These are phyloP conservation scores for Pyrrhoderma noxium DNA, from an alignment of 1,284 basidiomycete genomes.

Conservation along the genomic window DNA sequence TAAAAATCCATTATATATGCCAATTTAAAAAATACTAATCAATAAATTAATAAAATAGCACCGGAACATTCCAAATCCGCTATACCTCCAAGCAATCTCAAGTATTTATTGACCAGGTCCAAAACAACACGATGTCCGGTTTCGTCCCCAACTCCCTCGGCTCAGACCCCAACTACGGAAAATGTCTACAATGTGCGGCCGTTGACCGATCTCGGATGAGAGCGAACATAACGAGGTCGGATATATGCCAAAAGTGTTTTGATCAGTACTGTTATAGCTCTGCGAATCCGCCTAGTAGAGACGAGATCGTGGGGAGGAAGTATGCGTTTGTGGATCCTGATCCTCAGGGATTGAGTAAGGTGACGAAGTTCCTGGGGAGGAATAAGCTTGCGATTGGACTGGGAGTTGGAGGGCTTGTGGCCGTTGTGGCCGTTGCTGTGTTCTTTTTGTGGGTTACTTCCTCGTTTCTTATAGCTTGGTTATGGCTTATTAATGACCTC, in stretches of 20 bases:
- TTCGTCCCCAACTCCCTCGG: slow-evolving; percentile 44
- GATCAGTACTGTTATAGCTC: slow-evolving; percentile 50
- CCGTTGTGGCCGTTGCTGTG: slow-evolving; percentile 30
- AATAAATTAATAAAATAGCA: slow-evolving; percentile 36
- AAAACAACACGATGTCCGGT: slow-evolving; percentile 43
- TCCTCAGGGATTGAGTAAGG: slow-evolving; percentile 34
- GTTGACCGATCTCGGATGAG: slow-evolving; percentile 46
- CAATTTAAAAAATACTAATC: too few relatives aligned
- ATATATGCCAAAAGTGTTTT: slow-evolving; percentile 42
- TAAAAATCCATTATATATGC: too few relatives aligned
- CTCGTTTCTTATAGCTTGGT: not conserved
- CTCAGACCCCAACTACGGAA: slow-evolving; percentile 46
- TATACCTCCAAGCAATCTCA: slow-evolving; percentile 41
- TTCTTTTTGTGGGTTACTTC: slow-evolving; percentile 30
- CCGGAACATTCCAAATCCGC: slow-evolving; percentile 41
- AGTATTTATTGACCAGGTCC: slow-evolving; percentile 48
- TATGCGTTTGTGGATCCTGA: slow-evolving; percentile 43
- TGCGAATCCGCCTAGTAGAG: slow-evolving; percentile 35
- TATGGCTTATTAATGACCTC: not conserved
- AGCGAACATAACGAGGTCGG: slow-evolving; percentile 33
- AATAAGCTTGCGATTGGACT: slow-evolving; percentile 39
- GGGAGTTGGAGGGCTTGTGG: slow-evolving; percentile 32
- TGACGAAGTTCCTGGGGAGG: slow-evolving; percentile 32
- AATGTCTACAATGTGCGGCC: slow-evolving; percentile 47
- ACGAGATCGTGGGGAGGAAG: slow-evolving; percentile 38